Evolutionary conservation across 2,329 filamentous ascomycete species (phyloP).

Genomic region (Calonectria pteridis): DNA sequence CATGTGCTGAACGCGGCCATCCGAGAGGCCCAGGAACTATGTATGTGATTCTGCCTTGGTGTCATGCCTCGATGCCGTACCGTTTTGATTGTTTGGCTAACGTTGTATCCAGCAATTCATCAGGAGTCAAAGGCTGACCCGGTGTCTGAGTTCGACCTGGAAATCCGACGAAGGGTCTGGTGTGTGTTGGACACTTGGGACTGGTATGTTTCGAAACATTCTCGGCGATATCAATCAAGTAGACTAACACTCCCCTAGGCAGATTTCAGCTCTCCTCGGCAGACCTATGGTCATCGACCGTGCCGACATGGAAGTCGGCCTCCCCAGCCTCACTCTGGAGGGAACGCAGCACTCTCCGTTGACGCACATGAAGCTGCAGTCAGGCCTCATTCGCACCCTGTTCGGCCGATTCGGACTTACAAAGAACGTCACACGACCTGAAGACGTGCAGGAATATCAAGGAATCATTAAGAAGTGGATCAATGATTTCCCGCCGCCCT

Average conservation of each 20-base stretch:
- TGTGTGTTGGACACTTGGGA: slow-evolving; percentile 54
- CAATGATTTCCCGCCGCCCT: slow-evolving; percentile 55
- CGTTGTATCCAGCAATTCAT: slow-evolving; percentile 43
- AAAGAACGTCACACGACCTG: slow-evolving; percentile 43
- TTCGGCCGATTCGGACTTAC: slow-evolving; percentile 48
- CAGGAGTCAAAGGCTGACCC: slow-evolving; percentile 45
- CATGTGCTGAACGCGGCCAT: slow-evolving; percentile 52
- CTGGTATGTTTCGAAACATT: slow-evolving; percentile 43
- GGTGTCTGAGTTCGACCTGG: slow-evolving; percentile 50
- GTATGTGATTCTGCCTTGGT: slow-evolving; percentile 30
- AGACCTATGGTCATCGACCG: slow-evolving; percentile 53
- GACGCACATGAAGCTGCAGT: slow-evolving; percentile 53
- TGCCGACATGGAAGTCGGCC: slow-evolving; percentile 47
- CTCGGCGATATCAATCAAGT: neutral
- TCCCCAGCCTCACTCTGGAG: slow-evolving; percentile 51
- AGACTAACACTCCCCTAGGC: slow-evolving; percentile 43
- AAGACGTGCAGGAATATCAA: slow-evolving; percentile 50
- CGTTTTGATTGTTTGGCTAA: slow-evolving; percentile 14
- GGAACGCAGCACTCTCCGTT: slow-evolving; percentile 48
- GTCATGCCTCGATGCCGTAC: neutral
- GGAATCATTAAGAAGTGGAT: slow-evolving; percentile 57
- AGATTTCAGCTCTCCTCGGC: slow-evolving; percentile 50
- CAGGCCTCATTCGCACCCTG: slow-evolving; percentile 47
- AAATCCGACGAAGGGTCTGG: slow-evolving; percentile 53
- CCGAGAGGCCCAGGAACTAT: slow-evolving; percentile 52